Evolutionary conservation across 1,139 yeast species (phyloP).

Genomic region (Blastobotrys elegans): DNA sequence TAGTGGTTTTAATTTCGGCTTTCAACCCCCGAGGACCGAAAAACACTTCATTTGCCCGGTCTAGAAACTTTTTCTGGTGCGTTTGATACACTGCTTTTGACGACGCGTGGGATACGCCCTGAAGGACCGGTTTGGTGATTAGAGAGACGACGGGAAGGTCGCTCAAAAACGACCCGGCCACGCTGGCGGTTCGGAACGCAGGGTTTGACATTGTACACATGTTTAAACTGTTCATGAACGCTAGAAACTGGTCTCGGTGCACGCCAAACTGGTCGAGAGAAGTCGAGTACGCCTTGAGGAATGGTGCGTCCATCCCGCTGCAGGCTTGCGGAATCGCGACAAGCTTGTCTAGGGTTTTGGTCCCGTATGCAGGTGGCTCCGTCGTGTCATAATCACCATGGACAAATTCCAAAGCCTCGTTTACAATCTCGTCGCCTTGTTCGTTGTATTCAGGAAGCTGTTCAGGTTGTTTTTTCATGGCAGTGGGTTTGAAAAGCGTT

Average conservation of each 20-base stretch:
- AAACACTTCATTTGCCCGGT: not conserved
- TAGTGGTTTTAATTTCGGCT: not conserved
- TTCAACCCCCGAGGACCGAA: not conserved
- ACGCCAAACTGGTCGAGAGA: not conserved
- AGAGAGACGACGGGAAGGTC: not conserved
- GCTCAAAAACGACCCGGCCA: not conserved
- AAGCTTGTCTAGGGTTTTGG: not conserved
- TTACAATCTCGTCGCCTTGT: not conserved
- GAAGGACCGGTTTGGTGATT: not conserved
- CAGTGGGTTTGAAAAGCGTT: not conserved
- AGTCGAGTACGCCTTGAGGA: not conserved
- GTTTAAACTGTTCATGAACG: constrained; percentile 1
- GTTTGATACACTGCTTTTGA: not conserved
- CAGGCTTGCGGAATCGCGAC: constrained; percentile 2
- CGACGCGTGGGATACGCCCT: not conserved
- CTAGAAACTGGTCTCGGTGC: not conserved
- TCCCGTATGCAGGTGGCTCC: not conserved
- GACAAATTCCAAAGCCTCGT: constrained; percentile 1
- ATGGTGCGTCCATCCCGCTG: not conserved
- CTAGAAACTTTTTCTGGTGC: not conserved
- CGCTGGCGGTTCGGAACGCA: not conserved
- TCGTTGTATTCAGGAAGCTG: not conserved
- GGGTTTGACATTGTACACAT: not conserved
- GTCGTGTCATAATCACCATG: not conserved
- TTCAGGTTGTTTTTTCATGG: not conserved